Base-by-base conservation (phyloP, 1,284 basidiomycete species). In the Cutaneotrichosporon sp. region DNA sequence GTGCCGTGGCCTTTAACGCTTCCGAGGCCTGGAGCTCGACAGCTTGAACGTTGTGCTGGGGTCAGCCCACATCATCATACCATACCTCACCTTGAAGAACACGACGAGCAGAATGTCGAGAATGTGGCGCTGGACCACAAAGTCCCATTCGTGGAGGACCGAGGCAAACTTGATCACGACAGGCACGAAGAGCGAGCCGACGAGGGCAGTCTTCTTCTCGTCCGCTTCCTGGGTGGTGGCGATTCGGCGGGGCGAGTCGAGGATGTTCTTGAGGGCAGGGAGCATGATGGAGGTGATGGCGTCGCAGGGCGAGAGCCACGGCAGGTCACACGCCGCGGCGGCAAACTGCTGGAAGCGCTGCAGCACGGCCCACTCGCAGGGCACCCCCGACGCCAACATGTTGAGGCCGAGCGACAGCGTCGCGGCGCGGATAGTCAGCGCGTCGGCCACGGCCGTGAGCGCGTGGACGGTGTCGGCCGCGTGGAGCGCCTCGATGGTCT, bases 331-430 rank as follows among this genome's bases (percentile, higher is more conserved):
- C 1, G 67, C 65, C 0, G 72, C 67, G 11, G 72, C 72, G 3
- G 75, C 74, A 45, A 74, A 73, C 53, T 71, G 74, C 42, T 76
- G 75, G 58, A 78, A 74, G 6, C 69, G 59, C 51, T 78, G 76
- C 4, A 71, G 64, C 1, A 57, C 20, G 0, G 54, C 42, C 71
- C 72, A 78, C 1, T 64, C 56, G 27, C 74, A 69, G 1, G 56
- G 38, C 2, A 76, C 64, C 1, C 72, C 74, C 2, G 67, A 47
- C 0, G 76, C 63, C 4, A 78, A 58, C 73, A 76, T 75, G 38
- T 74, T 63, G 24, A 78, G 59, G 0, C 72, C 75, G 0, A 78
- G 58, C 1, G 71, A 62, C 7, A 75, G 38, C 3, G 73, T 58
- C 3, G 64, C 53, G 1, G 65, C 67, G 29, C 73, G 69, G 9